Percentiles rank a stretch among this genome's conserved stretches.
phyloP scores from a whole-genome alignment of 345 rosid species.

The Cochlearia excelsa region DNA sequence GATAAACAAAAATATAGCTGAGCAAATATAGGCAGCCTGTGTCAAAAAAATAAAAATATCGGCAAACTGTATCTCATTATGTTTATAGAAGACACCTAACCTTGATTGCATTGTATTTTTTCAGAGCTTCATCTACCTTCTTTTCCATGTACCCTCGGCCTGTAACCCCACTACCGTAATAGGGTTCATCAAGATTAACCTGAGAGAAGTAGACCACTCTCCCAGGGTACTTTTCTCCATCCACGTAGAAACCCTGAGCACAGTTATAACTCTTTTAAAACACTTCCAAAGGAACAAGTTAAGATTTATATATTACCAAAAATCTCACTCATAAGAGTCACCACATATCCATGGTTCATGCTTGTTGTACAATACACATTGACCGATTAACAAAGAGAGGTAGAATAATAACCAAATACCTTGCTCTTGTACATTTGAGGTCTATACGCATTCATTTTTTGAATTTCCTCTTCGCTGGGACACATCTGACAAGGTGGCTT shows the following conservation, averaged over 20 bases:
- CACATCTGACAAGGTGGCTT: not conserved
- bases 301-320: too few species aligned
- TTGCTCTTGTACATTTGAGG: constrained; percentile 2
- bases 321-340: too few species aligned
- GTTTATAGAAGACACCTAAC: not conserved
- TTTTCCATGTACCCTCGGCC: constrained; percentile 1
- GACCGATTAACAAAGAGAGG: too few species aligned
- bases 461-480: not conserved
- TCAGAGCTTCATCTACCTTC: constrained; percentile 8
- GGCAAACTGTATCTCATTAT: too few species aligned
- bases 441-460: constrained; percentile 3
- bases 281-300: too few species aligned
- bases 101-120: not conserved
- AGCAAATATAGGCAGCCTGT: not conserved
- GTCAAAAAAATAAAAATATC: too few species aligned
- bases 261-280: not conserved
- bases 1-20: not conserved
- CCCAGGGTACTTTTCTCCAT: constrained; percentile 13
- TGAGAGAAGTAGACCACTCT: not conserved
- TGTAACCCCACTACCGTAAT: not conserved
- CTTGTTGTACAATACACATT: too few species aligned
- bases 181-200: not conserved
- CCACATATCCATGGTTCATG: too few species aligned
- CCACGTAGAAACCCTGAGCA: constrained; percentile 16
- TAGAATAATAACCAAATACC: not conserved